Evolutionary conservation across 2,329 filamentous ascomycete genomes (phyloP).

Genomic region (Paraphaeosphaeria sporulosa): DNA sequence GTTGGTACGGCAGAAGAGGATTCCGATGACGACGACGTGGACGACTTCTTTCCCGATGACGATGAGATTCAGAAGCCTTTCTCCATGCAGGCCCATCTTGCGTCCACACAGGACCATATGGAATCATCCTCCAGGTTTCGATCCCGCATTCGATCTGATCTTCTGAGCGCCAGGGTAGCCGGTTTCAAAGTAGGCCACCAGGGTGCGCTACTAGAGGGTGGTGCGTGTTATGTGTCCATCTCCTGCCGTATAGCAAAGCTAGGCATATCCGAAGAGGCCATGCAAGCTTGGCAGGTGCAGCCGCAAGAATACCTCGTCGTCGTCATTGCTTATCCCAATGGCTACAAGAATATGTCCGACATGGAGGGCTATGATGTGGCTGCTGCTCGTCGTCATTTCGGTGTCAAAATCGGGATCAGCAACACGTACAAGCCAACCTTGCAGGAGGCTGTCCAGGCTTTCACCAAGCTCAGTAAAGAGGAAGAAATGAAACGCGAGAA

Average conservation of each 20-base stretch:
- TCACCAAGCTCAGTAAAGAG: slow-evolving; percentile 52
- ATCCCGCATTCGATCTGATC: slow-evolving; percentile 64
- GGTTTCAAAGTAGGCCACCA: slow-evolving; percentile 76
- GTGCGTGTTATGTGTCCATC: slow-evolving; percentile 66
- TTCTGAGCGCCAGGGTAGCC: slow-evolving; percentile 66
- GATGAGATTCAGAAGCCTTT: slow-evolving; percentile 44
- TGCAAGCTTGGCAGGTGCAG: slow-evolving; percentile 78
- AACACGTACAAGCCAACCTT: slow-evolving; percentile 74
- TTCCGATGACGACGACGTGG: slow-evolving; percentile 45
- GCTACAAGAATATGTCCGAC: slow-evolving; percentile 68
- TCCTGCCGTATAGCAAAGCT: slow-evolving; percentile 75
- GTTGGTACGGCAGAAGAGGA: slow-evolving; percentile 40
- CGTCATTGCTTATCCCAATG: slow-evolving; percentile 69
- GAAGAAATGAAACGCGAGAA: slow-evolving; percentile 35
- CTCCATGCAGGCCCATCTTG: slow-evolving; percentile 6
- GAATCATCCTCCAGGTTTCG: slow-evolving; percentile 35
- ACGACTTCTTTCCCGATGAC: slow-evolving; percentile 50
- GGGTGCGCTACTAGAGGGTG: slow-evolving; percentile 58
- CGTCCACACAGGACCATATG: slow-evolving; percentile 18
- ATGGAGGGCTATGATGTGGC: slow-evolving; percentile 55
- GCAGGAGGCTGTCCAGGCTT: slow-evolving; percentile 61
- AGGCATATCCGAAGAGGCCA: slow-evolving; percentile 74
- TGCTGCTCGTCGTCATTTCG: slow-evolving; percentile 49
- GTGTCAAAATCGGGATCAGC: slow-evolving; percentile 75
- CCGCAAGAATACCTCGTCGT: slow-evolving; percentile 75